Evolutionary conservation across 2,329 filamentous ascomycete genomes (phyloP).

Genomic region (Penicillium oxalicum): DNA sequence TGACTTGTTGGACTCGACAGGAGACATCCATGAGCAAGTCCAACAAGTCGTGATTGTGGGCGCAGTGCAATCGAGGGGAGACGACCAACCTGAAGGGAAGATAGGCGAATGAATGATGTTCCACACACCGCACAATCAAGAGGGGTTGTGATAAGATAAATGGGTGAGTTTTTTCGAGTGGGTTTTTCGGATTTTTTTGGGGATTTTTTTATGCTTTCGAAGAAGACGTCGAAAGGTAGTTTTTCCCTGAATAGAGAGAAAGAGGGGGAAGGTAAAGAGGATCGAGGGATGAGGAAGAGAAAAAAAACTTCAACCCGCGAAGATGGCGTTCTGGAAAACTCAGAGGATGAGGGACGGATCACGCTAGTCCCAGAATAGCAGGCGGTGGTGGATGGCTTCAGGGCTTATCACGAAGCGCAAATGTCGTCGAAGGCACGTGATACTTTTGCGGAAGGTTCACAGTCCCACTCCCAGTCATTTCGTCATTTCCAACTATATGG

Average conservation of each 20-base stretch:
- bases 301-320: constrained; percentile 23
- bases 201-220: constrained; percentile 29
- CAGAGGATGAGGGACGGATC: constrained; percentile 20
- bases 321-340: constrained; percentile 30
- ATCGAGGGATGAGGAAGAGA: constrained; percentile 19
- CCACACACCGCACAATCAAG: constrained; percentile 31
- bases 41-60: background rate
- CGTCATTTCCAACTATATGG: too few relatives aligned
- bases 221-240: constrained; percentile 28
- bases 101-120: constrained; percentile 23
- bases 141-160: constrained; percentile 25
- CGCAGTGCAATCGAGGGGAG: constrained; percentile 2
- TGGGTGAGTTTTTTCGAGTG: constrained; percentile 27
- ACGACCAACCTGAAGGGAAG: constrained; percentile 18
- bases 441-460: too few relatives aligned
- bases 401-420: constrained; percentile 10
- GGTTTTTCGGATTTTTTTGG: constrained; percentile 39
- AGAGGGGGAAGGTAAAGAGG: constrained; percentile 19
- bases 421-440: background rate
- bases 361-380: constrained; percentile 21
- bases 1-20: too few relatives aligned
- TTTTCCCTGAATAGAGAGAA: constrained; percentile 19
- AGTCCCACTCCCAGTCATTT: too few relatives aligned
- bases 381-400: constrained; percentile 12
- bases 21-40: too few relatives aligned